Evolutionary conservation across 2,329 filamentous ascomycete genomes (phyloP), one percentile per base, ranked within the genome.

Genomic region (Ceratocystis eucalypticola): DNA sequence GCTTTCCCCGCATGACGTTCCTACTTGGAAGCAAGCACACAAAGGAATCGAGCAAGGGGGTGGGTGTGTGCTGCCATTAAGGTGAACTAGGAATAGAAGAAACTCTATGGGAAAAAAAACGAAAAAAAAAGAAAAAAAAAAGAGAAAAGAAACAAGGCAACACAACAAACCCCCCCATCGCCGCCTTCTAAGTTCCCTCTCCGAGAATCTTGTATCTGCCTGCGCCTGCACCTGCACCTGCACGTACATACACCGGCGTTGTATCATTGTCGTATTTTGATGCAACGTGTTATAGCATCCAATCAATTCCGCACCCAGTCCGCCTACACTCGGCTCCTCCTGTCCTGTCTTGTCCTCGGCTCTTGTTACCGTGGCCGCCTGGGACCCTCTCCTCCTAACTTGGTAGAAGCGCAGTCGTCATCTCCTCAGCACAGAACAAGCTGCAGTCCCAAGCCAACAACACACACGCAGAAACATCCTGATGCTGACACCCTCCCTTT

Each of bases 1-100:
- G 22, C 30, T 57, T 57, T 57, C 53, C 53, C 53, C 53, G 53
- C 53, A 57, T 57, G 53, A 57, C 25, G 53, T n/a, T 57, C 53
- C 12, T 57, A 22, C 53, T 22, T 28, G 50, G 25, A 50, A 50
- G 8, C 46, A 50, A 33, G 33, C 33, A 37, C 33, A 41, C 37
- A 41, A 41, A 12, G 37, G 37, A 57, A 28, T 10, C 10, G 15
- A 57, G 30, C 53, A 57, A 33, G 53, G 53, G 53, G 48, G 53
- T 15, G 53, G 22, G 22, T 25, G 22, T 57, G 28, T 57, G 17
- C 22, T 28, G 22, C 53, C 53, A 57, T 15, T 12, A 41, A 41
- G 10, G 12, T 41, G 37, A 12, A 41, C 10, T 41, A 33, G 7
- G 53, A 6, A 30, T 28, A 20, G n/a, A 50, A n/a, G 3, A 22